Percentiles rank a stretch among this genome's conserved stretches.
phyloP scores from a whole-genome alignment of 2,329 filamentous ascomycete genomes.

The Remersonia thermophila region DNA sequence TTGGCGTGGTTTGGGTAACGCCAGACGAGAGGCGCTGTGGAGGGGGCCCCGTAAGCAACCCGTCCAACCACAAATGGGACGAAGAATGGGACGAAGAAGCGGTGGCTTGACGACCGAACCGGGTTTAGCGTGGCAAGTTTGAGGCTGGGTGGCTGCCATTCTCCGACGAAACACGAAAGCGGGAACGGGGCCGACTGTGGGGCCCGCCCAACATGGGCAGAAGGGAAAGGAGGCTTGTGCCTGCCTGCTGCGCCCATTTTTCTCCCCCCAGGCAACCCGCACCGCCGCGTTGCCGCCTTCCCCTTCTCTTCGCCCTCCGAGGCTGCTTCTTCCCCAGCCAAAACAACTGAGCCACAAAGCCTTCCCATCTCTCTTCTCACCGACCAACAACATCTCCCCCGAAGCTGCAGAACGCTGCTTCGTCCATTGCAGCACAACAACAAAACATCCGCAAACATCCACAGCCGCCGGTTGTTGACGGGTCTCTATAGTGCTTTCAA shows the following conservation, averaged over 20 bases:
- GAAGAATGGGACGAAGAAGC: conserved; percentile 4
- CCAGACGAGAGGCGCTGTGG: conserved; percentile 1
- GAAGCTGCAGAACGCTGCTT: not conserved
- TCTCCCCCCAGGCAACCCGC: conserved; percentile 7
- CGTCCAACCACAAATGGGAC: conserved; percentile 1
- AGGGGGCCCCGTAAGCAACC: conserved; percentile 1
- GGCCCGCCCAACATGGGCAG: too few species aligned
- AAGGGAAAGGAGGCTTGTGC: conserved; percentile 1
- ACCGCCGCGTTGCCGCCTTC: conserved; percentile 5
- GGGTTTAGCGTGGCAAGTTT: conserved; percentile 7
- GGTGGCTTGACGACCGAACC: conserved; percentile 5
- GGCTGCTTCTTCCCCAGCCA: conserved; percentile 6
- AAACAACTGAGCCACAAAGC: too few species aligned
- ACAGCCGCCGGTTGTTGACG: not conserved
- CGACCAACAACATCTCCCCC: too few species aligned
- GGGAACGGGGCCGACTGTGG: not conserved
- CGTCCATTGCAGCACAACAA: not conserved
- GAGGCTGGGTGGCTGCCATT: not conserved
- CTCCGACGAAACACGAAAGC: not conserved
- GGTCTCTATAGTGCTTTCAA: too few species aligned
- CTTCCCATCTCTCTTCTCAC: too few species aligned
- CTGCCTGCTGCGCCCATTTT: conserved; percentile 12
- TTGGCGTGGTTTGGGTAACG: not conserved
- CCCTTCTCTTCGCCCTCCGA: conserved; percentile 9
- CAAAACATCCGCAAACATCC: too few species aligned